Evolutionary conservation across 306 rosid species (phyloP), one percentile per base, ranked within the genome.

Genomic region (Trifolium pratense): DNA sequence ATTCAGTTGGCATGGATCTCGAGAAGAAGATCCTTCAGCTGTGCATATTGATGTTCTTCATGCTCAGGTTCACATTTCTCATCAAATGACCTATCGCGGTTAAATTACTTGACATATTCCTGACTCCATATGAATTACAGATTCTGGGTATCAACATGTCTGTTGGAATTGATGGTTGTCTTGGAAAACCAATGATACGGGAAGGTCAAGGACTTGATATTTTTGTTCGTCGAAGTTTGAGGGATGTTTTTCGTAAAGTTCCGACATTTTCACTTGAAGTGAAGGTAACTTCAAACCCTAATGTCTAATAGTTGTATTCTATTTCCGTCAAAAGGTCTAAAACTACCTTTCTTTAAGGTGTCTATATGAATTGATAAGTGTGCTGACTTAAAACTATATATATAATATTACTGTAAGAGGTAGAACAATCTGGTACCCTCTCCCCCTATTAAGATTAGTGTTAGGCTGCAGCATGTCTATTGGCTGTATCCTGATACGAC

Each of bases 241-340:
- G 97, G 85, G 99, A 94, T 82, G 86, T 94, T 79, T 94, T 91
- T 78, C 86, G 91, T 67, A 94, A 88, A 82, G 99, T 94, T 70
- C 99, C 99, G 59, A 87, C 96, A 43, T 86, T 91, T 84, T 80
- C 96, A 4, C 89, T 94, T 59, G 99, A 94, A 90, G 95, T 94
- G 79, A 85, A 88, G 97, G 99, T 91, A 75, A 81, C 52, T 29
- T 49, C 68, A 59, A 75, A 81, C 23, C 13, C 45, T 42, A 42
- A 6, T 73, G 5, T 37, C 57, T 48, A 49, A 43, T 39, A 59
- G 20, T 75, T 75, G 36, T 71, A 61, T 77, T 59, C 21, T 60
- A 32, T 43, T 58, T 71, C 23, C 56, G n/a, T 42, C 11, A 52
- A 25, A 37, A 53, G 62, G 10, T 17, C 29, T 77, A 45, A 40